Evolutionary conservation across 2,329 filamentous ascomycete genomes (phyloP), one percentile per base, ranked within the genome.

Genomic region (Zarea fungicola): DNA sequence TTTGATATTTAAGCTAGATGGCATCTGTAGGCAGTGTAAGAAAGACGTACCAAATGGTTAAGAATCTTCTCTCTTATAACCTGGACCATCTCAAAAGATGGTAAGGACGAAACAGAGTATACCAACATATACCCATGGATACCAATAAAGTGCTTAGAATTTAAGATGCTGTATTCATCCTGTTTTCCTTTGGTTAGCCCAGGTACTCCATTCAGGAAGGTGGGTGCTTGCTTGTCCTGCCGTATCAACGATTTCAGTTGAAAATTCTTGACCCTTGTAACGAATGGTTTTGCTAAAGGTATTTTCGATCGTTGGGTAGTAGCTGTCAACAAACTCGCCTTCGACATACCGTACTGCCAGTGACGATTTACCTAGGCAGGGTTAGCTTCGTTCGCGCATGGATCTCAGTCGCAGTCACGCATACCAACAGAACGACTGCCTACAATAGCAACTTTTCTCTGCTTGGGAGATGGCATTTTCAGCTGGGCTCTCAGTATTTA

Each of bases 91-190:
- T 99, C 93, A 63, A 96, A 97, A 9, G 90, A 95, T 60, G 93
- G 87, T 62, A 89, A 84, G 41, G 89, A 96, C 19, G 88, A 87
- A 42, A 99, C 91, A n/a, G 91, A 96, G 71, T 99, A 99, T 42
- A 96, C 92, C 52, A 99, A 85, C 80, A 99, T 90, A 69, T 97
- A 99, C 50, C 93, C 93, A 73, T 99, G 93, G 58, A 97, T 97
- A 55, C 93, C 93, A 66, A 99, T 97, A 62, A 97, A 97, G 67
- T 97, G 92, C 74, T 97, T 97, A 54, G 89, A 95, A 70, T 96
- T 97, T 54, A 99, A 77, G 56, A 97, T 96, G 65, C 89, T 95
- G 75, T 99, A 99, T 71, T 99, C 93, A 75, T 99, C 93, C 85
- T 93, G 63, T 52, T 2, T 22, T 19, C 11, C 23, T 6, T 53